Evolutionary conservation across 2,329 filamentous ascomycete genomes (phyloP).

Genomic region (Claviceps sp.): DNA sequence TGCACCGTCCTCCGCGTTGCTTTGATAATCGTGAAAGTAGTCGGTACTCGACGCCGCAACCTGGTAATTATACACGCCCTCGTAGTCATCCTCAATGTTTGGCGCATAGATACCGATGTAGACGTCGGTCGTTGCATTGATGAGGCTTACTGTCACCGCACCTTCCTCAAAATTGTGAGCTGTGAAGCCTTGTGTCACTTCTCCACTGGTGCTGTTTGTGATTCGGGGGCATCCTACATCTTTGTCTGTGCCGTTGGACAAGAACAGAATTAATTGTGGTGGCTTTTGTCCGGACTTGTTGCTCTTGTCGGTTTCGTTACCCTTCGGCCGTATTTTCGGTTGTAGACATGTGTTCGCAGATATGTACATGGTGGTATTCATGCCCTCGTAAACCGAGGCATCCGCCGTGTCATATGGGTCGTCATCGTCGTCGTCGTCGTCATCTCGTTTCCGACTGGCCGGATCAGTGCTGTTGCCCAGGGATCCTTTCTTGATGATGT

Average conservation of each 20-base stretch:
- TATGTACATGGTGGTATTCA: constrained; percentile 49
- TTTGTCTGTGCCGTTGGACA: constrained; percentile 42
- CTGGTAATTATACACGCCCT: constrained; percentile 63
- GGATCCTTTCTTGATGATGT: constrained; percentile 18
- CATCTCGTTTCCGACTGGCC: constrained; percentile 2
- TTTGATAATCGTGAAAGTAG: constrained; percentile 54
- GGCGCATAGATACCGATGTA: constrained; percentile 68
- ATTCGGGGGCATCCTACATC: constrained; percentile 17
- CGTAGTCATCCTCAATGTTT: constrained; percentile 43
- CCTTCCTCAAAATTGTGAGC: constrained; percentile 46
- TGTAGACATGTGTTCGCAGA: constrained; percentile 79
- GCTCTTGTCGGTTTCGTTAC: background rate
- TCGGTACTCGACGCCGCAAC: constrained; percentile 71
- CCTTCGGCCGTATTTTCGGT: constrained; percentile 28
- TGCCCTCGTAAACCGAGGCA: background rate
- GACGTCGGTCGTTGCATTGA: constrained; percentile 51
- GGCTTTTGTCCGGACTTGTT: constrained; percentile 20
- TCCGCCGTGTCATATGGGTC: background rate
- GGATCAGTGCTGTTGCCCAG: constrained; percentile 12
- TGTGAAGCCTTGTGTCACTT: constrained; percentile 17
- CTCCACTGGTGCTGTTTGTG: constrained; percentile 10
- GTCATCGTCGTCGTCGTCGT: background rate
- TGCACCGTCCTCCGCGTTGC: constrained; percentile 22
- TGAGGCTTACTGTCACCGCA: constrained; percentile 47
- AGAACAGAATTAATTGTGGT: constrained; percentile 65